Percentiles rank a stretch among this genome's conserved stretches.
Evolutionary conservation across 768 basidiomycete genomes (phyloP).

Genomic region (Glaciozyma antarctica): DNA sequence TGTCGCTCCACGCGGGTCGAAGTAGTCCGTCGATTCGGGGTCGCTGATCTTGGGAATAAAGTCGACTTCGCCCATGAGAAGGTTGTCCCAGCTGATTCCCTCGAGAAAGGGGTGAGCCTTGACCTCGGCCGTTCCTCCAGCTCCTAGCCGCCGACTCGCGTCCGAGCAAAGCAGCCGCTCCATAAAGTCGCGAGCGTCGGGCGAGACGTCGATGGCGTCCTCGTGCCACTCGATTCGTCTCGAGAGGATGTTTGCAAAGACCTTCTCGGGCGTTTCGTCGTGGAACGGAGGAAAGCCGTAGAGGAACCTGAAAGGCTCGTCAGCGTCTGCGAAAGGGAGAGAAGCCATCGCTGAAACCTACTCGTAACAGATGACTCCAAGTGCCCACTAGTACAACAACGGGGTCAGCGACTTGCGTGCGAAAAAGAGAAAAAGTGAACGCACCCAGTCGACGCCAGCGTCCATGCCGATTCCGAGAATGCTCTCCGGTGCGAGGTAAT

Average conservation of each 20-base stretch:
- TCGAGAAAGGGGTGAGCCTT: constrained; percentile 83
- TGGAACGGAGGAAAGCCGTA: constrained; percentile 97
- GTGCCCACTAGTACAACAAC: constrained; percentile 65
- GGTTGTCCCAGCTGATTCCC: constrained; percentile 85
- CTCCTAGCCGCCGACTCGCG: constrained; percentile 68
- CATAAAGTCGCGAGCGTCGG: constrained; percentile 84
- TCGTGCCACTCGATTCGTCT: constrained; percentile 93
- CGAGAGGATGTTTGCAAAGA: constrained; percentile 96
- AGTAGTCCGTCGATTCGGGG: constrained; percentile 99
- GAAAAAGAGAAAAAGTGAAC: constrained; percentile 38
- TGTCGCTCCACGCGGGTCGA: constrained; percentile 81
- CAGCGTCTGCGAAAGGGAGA: background rate
- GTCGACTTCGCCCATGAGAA: constrained; percentile 45
- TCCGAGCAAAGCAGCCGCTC: constrained; percentile 71
- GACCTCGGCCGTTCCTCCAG: constrained; percentile 80
- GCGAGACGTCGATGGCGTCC: constrained; percentile 51
- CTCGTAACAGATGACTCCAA: constrained; percentile 96
- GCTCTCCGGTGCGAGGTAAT: constrained; percentile 82
- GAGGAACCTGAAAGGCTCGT: constrained; percentile 47
- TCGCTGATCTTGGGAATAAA: constrained; percentile 93
- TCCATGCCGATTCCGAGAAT: constrained; percentile 92
- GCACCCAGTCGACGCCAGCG: constrained; percentile 94
- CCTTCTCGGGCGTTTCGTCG: constrained; percentile 90
- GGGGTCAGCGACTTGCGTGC: constrained; percentile 18
- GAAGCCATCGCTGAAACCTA: constrained; percentile 38